phyloP scores from a whole-genome alignment of 129 eudicot genomes.

The Artemisia argyi region DNA sequence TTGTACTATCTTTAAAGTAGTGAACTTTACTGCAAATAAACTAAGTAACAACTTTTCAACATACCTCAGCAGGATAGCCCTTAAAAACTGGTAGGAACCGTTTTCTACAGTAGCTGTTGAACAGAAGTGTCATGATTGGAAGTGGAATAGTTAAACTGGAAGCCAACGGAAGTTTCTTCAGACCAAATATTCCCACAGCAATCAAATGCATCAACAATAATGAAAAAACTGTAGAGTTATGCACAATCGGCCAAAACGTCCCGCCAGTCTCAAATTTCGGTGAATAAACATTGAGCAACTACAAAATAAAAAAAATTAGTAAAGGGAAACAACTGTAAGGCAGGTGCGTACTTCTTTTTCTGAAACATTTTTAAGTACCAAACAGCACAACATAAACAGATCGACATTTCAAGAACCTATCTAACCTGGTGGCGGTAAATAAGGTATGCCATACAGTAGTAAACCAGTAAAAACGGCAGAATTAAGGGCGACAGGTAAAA shows the following conservation, averaged over 20 bases:
- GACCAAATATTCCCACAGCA: constrained; percentile 89
- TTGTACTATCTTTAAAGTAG: neutral
- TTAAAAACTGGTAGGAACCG: constrained; percentile 76
- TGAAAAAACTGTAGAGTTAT: constrained; percentile 64
- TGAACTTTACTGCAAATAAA: neutral
- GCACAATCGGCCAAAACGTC: constrained; percentile 86
- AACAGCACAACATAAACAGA: constrained; percentile 3
- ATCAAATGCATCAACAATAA: constrained; percentile 82
- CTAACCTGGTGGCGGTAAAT: constrained; percentile 87
- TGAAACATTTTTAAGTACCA: neutral
- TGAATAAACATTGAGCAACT: constrained; percentile 75
- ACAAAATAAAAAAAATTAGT: constrained; percentile 35
- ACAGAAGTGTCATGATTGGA: constrained; percentile 79
- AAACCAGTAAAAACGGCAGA: constrained; percentile 80
- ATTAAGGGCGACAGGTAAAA: constrained; percentile 84
- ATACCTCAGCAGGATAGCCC: constrained; percentile 90
- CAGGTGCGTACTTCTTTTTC: neutral
- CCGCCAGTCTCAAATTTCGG: constrained; percentile 90
- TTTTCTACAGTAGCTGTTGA: constrained; percentile 68
- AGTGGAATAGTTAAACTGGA: constrained; percentile 73
- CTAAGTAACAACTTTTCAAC: neutral
- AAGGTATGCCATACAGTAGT: constrained; percentile 81
- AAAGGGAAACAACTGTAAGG: neutral
- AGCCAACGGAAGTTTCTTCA: constrained; percentile 78
- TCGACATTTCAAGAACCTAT: constrained; percentile 10